Percentiles rank a stretch among this genome's conserved stretches.
Evolutionary conservation across 2,329 filamentous ascomycete species (phyloP).

Genomic region (Meredithiella fracta): DNA sequence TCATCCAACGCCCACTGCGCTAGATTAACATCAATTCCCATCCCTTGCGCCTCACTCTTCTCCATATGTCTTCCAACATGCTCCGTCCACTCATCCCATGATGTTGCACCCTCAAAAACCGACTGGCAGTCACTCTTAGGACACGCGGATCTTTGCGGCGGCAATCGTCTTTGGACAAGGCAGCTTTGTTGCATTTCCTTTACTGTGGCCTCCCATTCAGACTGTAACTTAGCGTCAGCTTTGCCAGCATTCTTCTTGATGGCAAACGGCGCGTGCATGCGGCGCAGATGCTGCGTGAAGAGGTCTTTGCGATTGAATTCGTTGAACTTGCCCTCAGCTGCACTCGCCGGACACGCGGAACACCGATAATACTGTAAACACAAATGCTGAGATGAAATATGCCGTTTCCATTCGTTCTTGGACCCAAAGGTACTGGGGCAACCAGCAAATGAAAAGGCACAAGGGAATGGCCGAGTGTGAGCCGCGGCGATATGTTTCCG

Average conservation of each 20-base stretch:
- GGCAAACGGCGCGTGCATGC: constrained; percentile 71
- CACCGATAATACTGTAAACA: constrained; percentile 49
- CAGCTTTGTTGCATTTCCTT: constrained; percentile 61
- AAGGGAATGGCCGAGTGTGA: constrained; percentile 62
- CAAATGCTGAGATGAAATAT: constrained; percentile 81
- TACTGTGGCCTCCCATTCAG: constrained; percentile 48
- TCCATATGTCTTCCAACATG: constrained; percentile 86
- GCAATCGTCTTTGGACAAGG: constrained; percentile 48
- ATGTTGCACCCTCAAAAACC: constrained; percentile 52
- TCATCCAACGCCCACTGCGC: constrained; percentile 48
- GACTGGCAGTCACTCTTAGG: constrained; percentile 54
- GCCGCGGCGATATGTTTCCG: constrained; percentile 52
- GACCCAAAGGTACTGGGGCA: constrained; percentile 73
- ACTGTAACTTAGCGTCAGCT: constrained; percentile 40
- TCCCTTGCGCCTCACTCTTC: constrained; percentile 41
- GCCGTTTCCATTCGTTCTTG: constrained; percentile 97
- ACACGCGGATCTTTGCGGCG: constrained; percentile 57
- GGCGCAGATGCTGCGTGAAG: constrained; percentile 82
- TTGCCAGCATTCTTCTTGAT: constrained; percentile 42
- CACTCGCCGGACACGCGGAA: constrained; percentile 40
- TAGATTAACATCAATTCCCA: constrained; percentile 41
- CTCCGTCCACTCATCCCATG: constrained; percentile 86
- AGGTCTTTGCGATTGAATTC: constrained; percentile 91
- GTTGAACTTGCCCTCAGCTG: constrained; percentile 40
- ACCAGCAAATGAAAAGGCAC: constrained; percentile 70